Percentiles rank a stretch among this genome's conserved stretches.
phyloP scores from a whole-genome alignment of 768 basidiomycete species.

The Tubosaeta brunneosetosa region DNA sequence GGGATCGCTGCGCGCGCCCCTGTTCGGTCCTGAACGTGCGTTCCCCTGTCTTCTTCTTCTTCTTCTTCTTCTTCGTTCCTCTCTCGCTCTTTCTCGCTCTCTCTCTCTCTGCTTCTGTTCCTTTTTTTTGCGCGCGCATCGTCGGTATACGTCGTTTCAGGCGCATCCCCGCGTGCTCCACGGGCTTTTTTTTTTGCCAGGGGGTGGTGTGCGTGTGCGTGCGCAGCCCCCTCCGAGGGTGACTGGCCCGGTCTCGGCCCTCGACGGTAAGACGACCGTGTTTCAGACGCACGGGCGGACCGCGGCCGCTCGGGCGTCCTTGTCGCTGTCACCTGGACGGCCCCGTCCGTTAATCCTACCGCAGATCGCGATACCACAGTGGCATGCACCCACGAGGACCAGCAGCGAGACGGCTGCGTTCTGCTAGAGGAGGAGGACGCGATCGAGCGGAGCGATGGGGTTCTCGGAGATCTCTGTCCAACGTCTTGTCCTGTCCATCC shows the following conservation, averaged over 20 bases:
- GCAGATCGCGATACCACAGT: too few relatives aligned
- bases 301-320: slow-evolving; percentile 3
- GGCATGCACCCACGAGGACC: too few relatives aligned
- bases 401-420: too few relatives aligned
- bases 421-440: too few relatives aligned
- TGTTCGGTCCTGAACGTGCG: not conserved
- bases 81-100: too few relatives aligned
- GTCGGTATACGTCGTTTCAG: slow-evolving; percentile 1
- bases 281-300: not conserved
- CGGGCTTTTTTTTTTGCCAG: too few relatives aligned
- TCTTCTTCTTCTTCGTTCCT: not conserved
- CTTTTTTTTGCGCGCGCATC: not conserved
- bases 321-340: not conserved
- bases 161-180: not conserved
- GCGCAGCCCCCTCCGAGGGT: not conserved
- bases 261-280: not conserved
- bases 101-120: not conserved
- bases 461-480: too few relatives aligned
- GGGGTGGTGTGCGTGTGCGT: not conserved
- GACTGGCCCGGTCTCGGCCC: not conserved
- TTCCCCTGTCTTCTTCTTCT: not conserved
- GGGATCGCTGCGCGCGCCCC: not conserved
- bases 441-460: too few relatives aligned
- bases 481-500: not conserved
- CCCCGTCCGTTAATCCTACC: too few relatives aligned